Evolutionary conservation across 2,329 filamentous ascomycete genomes (phyloP).

Genomic region (Trichothecium roseum): DNA sequence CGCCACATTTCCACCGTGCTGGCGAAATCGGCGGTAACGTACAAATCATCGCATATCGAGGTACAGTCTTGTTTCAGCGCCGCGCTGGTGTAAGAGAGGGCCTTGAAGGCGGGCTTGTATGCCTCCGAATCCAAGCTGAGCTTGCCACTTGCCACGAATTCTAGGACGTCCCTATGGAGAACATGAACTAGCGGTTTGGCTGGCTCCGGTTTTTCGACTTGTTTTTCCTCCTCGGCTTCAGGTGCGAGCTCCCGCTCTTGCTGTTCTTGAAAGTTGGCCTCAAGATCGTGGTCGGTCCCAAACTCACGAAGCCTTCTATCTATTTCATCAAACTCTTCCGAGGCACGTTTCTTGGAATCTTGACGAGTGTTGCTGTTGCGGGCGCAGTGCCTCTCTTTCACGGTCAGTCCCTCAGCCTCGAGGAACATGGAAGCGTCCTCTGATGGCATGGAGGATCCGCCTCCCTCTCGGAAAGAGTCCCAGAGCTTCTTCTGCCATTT

Average conservation of each 20-base stretch:
- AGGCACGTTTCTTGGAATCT: no score
- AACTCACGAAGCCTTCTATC: neutral
- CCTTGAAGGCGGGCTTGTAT: no score
- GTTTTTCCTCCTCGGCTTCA: slow-evolving; percentile 48
- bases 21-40: no score
- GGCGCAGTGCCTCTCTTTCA: slow-evolving; percentile 40
- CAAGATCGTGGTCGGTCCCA: slow-evolving; percentile 6
- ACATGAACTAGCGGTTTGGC: slow-evolving; percentile 28
- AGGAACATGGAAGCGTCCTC: slow-evolving; percentile 30
- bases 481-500: slow-evolving; percentile 28
- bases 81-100: no score
- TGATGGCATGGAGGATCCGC: slow-evolving; percentile 8
- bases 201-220: slow-evolving; percentile 37
- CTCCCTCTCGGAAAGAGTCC: slow-evolving; percentile 6
- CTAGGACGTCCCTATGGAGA: slow-evolving; percentile 17
- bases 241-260: slow-evolving; percentile 56
- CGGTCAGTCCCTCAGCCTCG: slow-evolving; percentile 39
- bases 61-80: no score
- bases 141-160: no score
- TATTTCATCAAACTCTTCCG: neutral
- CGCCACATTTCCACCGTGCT: no score
- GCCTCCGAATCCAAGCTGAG: no score
- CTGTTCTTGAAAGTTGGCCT: slow-evolving; percentile 42
- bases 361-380: neutral
- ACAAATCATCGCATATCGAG: no score